phyloP scores from a whole-genome alignment of 371 early-diverging fungal species.

The Basidiobolus meristosporus region DNA sequence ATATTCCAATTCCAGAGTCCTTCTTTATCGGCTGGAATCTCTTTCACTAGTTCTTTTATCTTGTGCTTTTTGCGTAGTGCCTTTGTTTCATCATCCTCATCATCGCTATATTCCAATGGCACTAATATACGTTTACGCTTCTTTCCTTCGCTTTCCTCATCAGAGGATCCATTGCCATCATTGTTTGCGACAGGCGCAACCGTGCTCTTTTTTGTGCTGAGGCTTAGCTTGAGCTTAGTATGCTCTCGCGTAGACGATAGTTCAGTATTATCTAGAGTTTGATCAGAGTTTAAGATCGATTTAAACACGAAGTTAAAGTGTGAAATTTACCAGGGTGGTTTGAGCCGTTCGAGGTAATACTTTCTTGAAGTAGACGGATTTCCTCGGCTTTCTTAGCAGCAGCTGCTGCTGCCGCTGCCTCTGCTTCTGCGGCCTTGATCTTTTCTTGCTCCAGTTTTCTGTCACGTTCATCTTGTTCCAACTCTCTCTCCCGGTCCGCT shows the following conservation, averaged over 20 bases:
- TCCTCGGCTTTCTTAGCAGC: conserved; percentile 13
- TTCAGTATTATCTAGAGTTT: background rate
- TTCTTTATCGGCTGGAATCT: conserved; percentile 60
- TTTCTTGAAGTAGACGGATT: background rate
- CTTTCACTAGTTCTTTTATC: conserved; percentile 39
- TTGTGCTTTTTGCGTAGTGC: conserved; percentile 14
- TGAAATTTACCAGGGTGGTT: too few species aligned
- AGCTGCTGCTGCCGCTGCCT: conserved; percentile 8
- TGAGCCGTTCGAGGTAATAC: background rate
- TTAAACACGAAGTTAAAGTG: conserved; percentile 1
- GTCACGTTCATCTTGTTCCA: conserved; percentile 34
- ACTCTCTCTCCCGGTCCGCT: conserved; percentile 34
- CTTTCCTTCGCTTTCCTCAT: conserved; percentile 20
- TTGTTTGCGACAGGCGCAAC: conserved; percentile 16
- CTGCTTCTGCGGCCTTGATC: conserved; percentile 5
- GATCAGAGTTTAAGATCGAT: conserved; percentile 4
- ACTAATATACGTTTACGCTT: conserved; percentile 27
- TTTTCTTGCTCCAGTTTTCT: conserved; percentile 4
- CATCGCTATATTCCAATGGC: conserved; percentile 32
- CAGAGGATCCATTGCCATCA: conserved; percentile 29
- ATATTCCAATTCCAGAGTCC: conserved; percentile 55
- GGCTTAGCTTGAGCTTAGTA: conserved; percentile 4
- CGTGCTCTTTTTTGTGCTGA: conserved; percentile 5
- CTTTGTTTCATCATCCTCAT: conserved; percentile 11
- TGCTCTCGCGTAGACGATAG: conserved; percentile 3